Evolutionary conservation across 2,329 filamentous ascomycete genomes (phyloP).

Genomic region (Falciphora oryzae): DNA sequence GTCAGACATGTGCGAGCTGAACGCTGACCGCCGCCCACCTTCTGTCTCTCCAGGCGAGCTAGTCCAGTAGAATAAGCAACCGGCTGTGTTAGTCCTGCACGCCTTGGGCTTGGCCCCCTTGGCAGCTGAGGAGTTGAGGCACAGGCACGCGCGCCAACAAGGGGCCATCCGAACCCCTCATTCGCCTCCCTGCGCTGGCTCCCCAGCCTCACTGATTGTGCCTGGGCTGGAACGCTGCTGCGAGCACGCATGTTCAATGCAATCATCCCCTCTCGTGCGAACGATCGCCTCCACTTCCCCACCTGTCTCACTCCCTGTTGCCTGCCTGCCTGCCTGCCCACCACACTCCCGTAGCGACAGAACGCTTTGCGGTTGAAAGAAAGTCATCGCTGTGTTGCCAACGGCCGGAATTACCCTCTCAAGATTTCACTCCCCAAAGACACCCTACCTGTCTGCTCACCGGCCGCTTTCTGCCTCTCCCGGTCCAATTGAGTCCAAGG

Average conservation of each 20-base stretch:
- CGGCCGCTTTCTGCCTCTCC: neutral
- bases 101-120: neutral
- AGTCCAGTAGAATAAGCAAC: neutral
- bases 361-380: neutral
- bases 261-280: neutral
- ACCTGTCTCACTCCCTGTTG: neutral
- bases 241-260: neutral
- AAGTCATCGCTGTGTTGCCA: neutral
- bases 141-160: neutral
- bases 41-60: neutral
- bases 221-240: no score
- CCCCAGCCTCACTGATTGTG: neutral
- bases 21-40: neutral
- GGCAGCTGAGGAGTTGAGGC: neutral
- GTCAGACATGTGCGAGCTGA: neutral
- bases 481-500: constrained; percentile 4
- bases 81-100: neutral
- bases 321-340: neutral
- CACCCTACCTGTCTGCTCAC: neutral
- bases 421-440: neutral
- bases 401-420: neutral
- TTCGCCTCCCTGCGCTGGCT: neutral
- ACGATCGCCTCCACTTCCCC: neutral
- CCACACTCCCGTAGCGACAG: neutral
- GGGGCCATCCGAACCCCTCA: neutral